These are phyloP conservation scores for Hortiboletus flavorubellus DNA, from an alignment of 768 basidiomycete species.

Conservation along the genomic window DNA sequence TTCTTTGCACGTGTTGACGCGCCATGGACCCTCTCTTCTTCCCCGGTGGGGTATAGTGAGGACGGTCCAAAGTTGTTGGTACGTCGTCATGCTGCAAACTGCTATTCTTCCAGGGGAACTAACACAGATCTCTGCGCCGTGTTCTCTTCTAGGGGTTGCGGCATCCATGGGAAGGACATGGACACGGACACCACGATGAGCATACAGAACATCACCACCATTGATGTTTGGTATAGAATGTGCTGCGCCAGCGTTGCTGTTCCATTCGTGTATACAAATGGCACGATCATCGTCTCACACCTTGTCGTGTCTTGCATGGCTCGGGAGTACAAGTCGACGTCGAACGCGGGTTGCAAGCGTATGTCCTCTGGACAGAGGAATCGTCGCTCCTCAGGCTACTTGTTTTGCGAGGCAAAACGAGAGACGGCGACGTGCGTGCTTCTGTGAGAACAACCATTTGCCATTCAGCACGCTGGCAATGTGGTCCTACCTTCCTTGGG, in stretches of 20 bases:
- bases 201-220: conserved; percentile 41
- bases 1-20: not conserved
- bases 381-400: not conserved
- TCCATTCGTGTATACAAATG: conserved; percentile 11
- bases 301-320: not conserved
- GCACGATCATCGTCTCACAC: not conserved
- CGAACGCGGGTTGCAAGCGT: not conserved
- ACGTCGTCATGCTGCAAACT: conserved; percentile 1
- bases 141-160: conserved; percentile 44
- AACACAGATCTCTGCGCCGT: not conserved
- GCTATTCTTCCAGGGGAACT: not conserved
- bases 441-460: not conserved
- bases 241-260: not conserved
- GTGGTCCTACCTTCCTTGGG: not conserved
- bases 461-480: not conserved
- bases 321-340: not conserved
- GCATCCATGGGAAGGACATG: conserved; percentile 67
- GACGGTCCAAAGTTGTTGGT: conserved; percentile 76
- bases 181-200: conserved; percentile 40
- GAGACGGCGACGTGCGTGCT: not conserved
- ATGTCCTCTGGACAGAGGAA: not conserved
- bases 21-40: not conserved
- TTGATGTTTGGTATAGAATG: conserved; percentile 26
- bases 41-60: conserved; percentile 43
- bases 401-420: not conserved